Conservation (phyloP, 768 basidiomycete genomes). For the Boletus rubescentipes region DNA sequence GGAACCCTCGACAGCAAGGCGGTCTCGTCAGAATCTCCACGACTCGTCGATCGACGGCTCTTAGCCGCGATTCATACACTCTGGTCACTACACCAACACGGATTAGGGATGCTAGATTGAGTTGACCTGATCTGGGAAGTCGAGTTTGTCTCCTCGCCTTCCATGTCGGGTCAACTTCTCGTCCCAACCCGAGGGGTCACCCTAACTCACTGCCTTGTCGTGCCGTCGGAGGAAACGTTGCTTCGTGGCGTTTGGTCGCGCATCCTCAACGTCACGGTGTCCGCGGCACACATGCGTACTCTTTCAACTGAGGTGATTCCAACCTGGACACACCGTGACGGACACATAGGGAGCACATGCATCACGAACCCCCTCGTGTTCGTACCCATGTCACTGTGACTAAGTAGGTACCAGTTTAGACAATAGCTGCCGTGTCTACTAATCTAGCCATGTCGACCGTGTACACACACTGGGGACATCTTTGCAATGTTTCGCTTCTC, state of each 20-base stretch:
- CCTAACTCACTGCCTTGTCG: not conserved
- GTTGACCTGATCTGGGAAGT: not conserved
- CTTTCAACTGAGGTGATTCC: conserved; percentile 4
- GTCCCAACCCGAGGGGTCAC: not conserved
- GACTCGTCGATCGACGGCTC: not conserved
- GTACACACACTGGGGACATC: not conserved
- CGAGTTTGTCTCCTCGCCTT: conserved; percentile 1
- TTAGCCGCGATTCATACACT: not conserved
- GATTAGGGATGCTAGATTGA: not conserved
- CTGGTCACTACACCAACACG: not conserved
- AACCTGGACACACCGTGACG: not conserved
- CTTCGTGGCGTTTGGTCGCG: conserved; percentile 10
- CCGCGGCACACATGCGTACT: conserved; percentile 6
- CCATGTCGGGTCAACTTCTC: not conserved
- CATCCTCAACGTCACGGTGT: not conserved
- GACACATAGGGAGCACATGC: not conserved
- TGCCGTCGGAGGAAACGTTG: not conserved
- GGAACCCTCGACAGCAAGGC: too few relatives aligned
- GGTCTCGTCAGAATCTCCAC: not conserved
- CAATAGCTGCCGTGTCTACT: not conserved
- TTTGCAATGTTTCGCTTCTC: not conserved
- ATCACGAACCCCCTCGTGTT: conserved; percentile 9
- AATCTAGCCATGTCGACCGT: not conserved
- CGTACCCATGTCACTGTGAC: conserved; percentile 2
- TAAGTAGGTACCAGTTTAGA: not conserved